A percentile compares a stretch with the other conserved stretches of the same genome.
Conservation (phyloP, 2,329 filamentous ascomycete genomes). For the Thelonectria olida region DNA sequence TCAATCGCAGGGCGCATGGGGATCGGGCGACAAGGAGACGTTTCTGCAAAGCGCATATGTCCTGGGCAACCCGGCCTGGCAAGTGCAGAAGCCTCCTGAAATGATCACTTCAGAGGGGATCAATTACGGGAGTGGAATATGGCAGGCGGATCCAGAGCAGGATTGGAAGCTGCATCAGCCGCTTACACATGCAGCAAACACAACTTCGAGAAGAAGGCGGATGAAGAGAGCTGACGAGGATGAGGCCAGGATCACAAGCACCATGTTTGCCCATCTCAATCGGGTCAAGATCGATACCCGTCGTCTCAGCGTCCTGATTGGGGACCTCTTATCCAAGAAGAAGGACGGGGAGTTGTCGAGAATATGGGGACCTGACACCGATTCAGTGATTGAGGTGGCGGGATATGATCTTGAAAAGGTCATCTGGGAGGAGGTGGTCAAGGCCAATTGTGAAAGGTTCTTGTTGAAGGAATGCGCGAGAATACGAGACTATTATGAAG, state of each 20-base stretch:
- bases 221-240: not conserved
- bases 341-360: slow-evolving; percentile 21
- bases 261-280: slow-evolving; percentile 38
- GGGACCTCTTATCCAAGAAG: slow-evolving; percentile 16
- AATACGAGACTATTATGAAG: slow-evolving; percentile 33
- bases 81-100: slow-evolving; percentile 23
- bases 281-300: slow-evolving; percentile 36
- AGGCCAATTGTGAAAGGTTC: slow-evolving; percentile 27
- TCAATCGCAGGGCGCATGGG: slow-evolving; percentile 40
- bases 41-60: slow-evolving; percentile 34
- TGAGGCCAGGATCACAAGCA: slow-evolving; percentile 16
- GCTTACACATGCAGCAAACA: not conserved
- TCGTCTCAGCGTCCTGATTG: slow-evolving; percentile 17
- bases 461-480: slow-evolving; percentile 34
- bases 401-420: slow-evolving; percentile 37
- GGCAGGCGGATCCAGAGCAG: slow-evolving; percentile 37
- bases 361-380: slow-evolving; percentile 30
- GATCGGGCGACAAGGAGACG: slow-evolving; percentile 37
- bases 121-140: slow-evolving; percentile 37
- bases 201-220: not conserved
- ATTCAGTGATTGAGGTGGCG: slow-evolving; percentile 21
- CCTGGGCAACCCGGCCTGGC: slow-evolving; percentile 31
- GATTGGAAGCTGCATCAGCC: slow-evolving; percentile 27
- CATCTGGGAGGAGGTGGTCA: slow-evolving; percentile 37
- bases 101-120: slow-evolving; percentile 23